Conservation (phyloP, 1,284 basidiomycete species). For the Cronartium quercuum region DNA sequence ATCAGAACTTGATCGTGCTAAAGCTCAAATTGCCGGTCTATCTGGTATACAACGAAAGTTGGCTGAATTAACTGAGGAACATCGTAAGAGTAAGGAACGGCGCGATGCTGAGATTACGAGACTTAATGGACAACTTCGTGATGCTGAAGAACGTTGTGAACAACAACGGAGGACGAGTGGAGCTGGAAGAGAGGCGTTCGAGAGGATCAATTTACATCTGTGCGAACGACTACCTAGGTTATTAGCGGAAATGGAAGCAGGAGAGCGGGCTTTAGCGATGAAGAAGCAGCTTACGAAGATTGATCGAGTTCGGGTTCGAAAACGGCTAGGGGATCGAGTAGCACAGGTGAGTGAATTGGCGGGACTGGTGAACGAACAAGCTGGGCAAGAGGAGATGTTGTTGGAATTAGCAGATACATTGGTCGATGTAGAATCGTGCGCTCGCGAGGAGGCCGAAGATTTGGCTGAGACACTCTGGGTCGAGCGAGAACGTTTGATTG, state of each 20-base stretch:
- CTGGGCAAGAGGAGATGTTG: conserved; percentile 14
- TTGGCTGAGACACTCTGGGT: not conserved
- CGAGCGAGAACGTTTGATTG: conserved; percentile 3
- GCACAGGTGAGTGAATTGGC: conserved; percentile 24
- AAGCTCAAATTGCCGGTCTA: conserved; percentile 13
- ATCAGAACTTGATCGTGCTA: conserved; percentile 6
- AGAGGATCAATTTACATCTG: not conserved
- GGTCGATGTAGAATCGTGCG: conserved; percentile 3
- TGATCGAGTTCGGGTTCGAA: conserved; percentile 3
- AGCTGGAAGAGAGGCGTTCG: not conserved
- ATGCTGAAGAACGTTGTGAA: conserved; percentile 19
- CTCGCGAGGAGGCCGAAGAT: not conserved
- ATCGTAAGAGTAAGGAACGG: conserved; percentile 30
- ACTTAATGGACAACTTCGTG: conserved; percentile 15
- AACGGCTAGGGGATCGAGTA: conserved; percentile 14
- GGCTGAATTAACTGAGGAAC: conserved; percentile 9
- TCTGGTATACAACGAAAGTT: conserved; percentile 26
- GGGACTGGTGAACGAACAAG: conserved; percentile 6
- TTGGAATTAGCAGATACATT: conserved; percentile 11
- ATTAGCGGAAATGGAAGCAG: not conserved
- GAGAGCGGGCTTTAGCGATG: not conserved
- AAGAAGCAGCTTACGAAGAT: not conserved
- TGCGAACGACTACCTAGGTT: conserved; percentile 2
- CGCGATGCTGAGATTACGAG: conserved; percentile 12
- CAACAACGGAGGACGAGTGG: not conserved